A percentile compares a stretch with the other conserved stretches of the same genome.
These are phyloP conservation scores for Rhodotorula sphaerocarpa DNA, from an alignment of 768 basidiomycete species.

Conservation along the genomic window DNA sequence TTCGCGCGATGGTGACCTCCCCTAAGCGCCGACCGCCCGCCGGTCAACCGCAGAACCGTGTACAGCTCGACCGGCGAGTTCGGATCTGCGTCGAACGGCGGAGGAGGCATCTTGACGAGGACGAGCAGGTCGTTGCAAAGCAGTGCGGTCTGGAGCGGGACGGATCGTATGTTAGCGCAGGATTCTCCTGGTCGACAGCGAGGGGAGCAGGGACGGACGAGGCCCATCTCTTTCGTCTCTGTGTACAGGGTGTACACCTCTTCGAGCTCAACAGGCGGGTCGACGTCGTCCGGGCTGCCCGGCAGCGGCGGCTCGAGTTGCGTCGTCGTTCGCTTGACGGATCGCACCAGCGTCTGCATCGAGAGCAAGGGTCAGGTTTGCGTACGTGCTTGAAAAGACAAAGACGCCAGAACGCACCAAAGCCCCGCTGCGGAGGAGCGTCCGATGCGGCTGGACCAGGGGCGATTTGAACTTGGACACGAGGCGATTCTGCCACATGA, in stretches of 20 bases:
- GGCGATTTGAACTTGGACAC: slow-evolving; percentile 88
- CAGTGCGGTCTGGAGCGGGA: slow-evolving; percentile 56
- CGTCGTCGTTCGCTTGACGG: slow-evolving; percentile 27
- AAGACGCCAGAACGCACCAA: slow-evolving; percentile 53
- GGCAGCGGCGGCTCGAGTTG: slow-evolving; percentile 27
- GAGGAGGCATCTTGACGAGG: slow-evolving; percentile 74
- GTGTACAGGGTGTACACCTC: slow-evolving; percentile 71
- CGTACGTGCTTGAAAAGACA: not conserved
- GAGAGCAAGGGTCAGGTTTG: not conserved
- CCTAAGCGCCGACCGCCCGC: slow-evolving; percentile 58
- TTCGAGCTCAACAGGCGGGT: slow-evolving; percentile 48
- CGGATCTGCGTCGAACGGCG: slow-evolving; percentile 60
- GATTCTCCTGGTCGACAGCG: not conserved
- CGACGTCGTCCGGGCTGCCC: slow-evolving; percentile 16
- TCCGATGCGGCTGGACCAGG: slow-evolving; percentile 94
- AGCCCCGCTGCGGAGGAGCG: slow-evolving; percentile 85
- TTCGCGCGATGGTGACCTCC: not conserved
- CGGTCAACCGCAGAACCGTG: slow-evolving; percentile 87
- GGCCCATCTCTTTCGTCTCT: slow-evolving; percentile 18
- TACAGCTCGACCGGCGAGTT: slow-evolving; percentile 76
- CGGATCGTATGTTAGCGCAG: not conserved
- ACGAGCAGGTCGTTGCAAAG: slow-evolving; percentile 90
- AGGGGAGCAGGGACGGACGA: slow-evolving; percentile 12
- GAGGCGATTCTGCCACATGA: slow-evolving; percentile 80
- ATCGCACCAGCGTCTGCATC: slow-evolving; percentile 12